Conservation (phyloP, 306 rosid species). For the Cucurbita moschata region DNA sequence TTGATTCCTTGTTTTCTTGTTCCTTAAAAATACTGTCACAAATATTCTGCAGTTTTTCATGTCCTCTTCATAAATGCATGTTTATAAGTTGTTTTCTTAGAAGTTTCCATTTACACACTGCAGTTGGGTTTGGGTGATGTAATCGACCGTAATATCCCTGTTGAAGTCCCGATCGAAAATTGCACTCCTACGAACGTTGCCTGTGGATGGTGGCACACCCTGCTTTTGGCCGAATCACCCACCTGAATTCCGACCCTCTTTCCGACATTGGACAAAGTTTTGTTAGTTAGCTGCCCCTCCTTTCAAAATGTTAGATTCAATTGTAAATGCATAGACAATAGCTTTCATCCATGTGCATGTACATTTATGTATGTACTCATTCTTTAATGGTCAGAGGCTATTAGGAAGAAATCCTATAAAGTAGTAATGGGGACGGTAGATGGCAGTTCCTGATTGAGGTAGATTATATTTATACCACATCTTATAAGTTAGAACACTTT, state of each 20-base stretch:
- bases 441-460: constrained; percentile 1
- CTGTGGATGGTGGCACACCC: constrained; percentile 99
- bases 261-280: constrained; percentile 40
- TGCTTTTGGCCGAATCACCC: constrained; percentile 62
- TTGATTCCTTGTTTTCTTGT: not conserved
- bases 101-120: constrained; percentile 9
- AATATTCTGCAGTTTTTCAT: not conserved
- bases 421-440: not conserved
- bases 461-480: not conserved
- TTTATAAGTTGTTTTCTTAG: not conserved
- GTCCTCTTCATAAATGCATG: not conserved
- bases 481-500: not conserved
- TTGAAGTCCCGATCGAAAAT: constrained; percentile 52
- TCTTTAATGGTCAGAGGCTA: constrained; percentile 7
- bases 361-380: constrained; percentile 5
- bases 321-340: constrained; percentile 42
- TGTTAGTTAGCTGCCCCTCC: constrained; percentile 55
- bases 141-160: constrained; percentile 79
- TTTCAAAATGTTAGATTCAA: constrained; percentile 14
- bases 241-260: constrained; percentile 25
- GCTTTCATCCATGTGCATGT: constrained; percentile 18
- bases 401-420: not conserved
- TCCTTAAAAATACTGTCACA: not conserved
- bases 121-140: constrained; percentile 96
- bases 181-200: constrained; percentile 52